Base-by-base conservation (phyloP, 1,139 yeast species). In the Geotrichum fermentans region DNA sequence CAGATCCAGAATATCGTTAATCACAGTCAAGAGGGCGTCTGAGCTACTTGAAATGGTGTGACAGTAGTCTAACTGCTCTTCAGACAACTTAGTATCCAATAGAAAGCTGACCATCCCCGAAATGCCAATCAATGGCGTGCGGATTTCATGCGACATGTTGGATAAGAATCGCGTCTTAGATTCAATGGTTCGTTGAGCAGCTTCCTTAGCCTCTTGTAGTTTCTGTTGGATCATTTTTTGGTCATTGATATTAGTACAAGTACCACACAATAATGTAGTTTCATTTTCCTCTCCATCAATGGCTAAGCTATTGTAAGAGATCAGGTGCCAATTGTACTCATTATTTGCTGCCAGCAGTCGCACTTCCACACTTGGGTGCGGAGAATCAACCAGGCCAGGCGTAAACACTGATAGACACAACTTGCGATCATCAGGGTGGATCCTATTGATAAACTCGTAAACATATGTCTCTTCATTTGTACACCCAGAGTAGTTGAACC, bases 21-120 rank as follows among this genome's bases (percentile, higher is more conserved):
- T 84, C 52, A 84, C 85, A 17, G 88, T 82, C 61, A 84, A 72
- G 54, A 84, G 71, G 0, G 90, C 83, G 56, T 83, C 85, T 11
- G 90, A 87, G 57, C 84, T 74, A 58, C 83, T 83, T 60, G 84
- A 86, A 29, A 84, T 90, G 57, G 86, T 84, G 39, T 85, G 82
- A 53, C 86, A 75, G 83, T 84, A 84, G 67, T 84, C 92, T 56
- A 89, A 71, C 66, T 84, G 94, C 61, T 84, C 86, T 59, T 82
- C 88, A 4, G 88, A 80, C 56, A 84, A 69, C 54, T 82, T 85
- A 0, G 94, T 84, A 58, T 85, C 94, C 54, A 84, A 72, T 2
- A 96, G 87, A 56, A 89, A 86, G n/a, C 94, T 83, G 0, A 96
- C 87, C 96, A 89, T 88, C 53, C 97, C 97, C 40, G 90, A 72